phyloP scores from a whole-genome alignment of 352 stramenopile genomes.

The Pythium brachiatum region DNA sequence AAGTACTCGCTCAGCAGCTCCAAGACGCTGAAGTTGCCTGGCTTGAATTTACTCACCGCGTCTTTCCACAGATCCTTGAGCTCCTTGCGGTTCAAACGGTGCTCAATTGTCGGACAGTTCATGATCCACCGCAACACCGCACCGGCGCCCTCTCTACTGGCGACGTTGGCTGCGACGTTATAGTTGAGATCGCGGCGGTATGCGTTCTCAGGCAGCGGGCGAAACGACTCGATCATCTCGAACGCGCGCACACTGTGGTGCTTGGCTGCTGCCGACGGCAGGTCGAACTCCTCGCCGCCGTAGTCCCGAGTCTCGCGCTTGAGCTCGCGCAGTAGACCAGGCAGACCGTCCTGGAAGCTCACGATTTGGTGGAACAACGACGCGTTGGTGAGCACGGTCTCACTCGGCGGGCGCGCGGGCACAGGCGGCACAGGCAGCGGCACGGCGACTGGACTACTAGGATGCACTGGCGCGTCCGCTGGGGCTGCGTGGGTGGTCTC shows the following conservation, averaged over 20 bases:
- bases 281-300: background rate
- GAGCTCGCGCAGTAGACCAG: background rate
- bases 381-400: background rate
- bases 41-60: background rate
- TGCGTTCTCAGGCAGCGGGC: background rate
- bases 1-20: constrained; percentile 2
- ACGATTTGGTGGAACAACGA: background rate
- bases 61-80: background rate
- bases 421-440: background rate
- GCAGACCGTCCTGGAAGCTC: background rate
- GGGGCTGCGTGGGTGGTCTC: background rate
- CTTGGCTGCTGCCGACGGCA: background rate
- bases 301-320: background rate
- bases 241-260: background rate
- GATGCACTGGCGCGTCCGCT: background rate
- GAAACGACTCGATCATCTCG: background rate
- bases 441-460: background rate
- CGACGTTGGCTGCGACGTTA: background rate
- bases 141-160: background rate
- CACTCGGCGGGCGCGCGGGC: background rate
- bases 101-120: background rate
- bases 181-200: background rate
- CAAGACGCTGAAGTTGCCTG: background rate
- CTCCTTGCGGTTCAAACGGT: background rate
- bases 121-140: background rate